Base-by-base conservation (phyloP, 371 early-diverging fungal species). In the Nematocida sp. region DNA sequence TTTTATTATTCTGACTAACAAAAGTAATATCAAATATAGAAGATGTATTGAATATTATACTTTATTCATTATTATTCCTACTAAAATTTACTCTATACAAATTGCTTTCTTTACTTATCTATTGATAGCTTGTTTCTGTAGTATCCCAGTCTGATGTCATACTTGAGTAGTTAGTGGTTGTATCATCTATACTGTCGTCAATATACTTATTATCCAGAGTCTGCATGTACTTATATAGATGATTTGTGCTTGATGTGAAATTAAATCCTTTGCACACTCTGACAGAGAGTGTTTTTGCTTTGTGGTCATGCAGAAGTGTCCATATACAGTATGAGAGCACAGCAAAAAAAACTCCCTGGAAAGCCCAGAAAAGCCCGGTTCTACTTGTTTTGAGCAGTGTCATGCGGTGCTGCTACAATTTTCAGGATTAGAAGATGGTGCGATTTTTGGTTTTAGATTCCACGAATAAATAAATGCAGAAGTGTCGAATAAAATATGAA, bases 401-500 rank as follows among this genome's bases (percentile, higher is more conserved):
- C 52, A 50, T 50, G 52, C 9, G 9, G 52, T 18, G 13, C 18
- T 13, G 52, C 52, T 50, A 1, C 18, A 18, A 9, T 50, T 50
- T 50, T 50, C 18, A 18, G 52, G 52, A 50, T 50, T 50, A 50
- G 52, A 50, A 50, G 52, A 50, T 50, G 52, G 52, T 50, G 9
- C 9, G 52, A 18, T 50, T 18, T 18, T 18, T 50, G 33, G 52
- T 50, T 50, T 50, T 50, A 50, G 18, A 50, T 50, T 50, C 9
- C 18, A 18, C 52, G 13, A 50, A 50, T 50, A 18, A 50, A 50
- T 50, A 50, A 50, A 50, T 50, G 18, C 18, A 18, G 13, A 50
- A 50, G 52, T 50, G 18, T 18, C 52, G 52, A 50, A 50, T 50
- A 50, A 50, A 50, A 50, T 18, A 60, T 60, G 60, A 60, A 60